Percentiles rank a stretch among this genome's conserved stretches.
These are phyloP conservation scores for Plenodomus lindquistii DNA, from an alignment of 2,329 filamentous ascomycete species.

Conservation along the genomic window DNA sequence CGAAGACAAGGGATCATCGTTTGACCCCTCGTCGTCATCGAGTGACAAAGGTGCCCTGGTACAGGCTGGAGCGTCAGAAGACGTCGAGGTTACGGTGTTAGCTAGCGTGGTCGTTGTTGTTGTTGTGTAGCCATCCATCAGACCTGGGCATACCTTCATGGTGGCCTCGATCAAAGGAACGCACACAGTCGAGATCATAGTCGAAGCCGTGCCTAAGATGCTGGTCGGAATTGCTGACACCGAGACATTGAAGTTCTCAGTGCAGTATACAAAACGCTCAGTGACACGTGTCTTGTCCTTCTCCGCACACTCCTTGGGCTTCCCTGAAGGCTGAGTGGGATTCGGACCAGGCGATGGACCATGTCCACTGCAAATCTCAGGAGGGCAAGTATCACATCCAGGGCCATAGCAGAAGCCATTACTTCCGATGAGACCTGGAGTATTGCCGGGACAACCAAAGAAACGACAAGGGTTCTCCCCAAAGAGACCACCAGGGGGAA, in stretches of 20 bases:
- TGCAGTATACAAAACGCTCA: conserved; percentile 24
- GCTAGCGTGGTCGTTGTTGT: conserved; percentile 21
- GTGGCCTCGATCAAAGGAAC: conserved; percentile 15
- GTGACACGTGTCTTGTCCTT: conserved; percentile 27
- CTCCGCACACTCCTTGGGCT: conserved; percentile 19
- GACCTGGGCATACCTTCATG: conserved; percentile 18
- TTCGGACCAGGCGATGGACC: conserved; percentile 25
- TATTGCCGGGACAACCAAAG: conserved; percentile 17
- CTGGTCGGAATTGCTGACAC: conserved; percentile 11
- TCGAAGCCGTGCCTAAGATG: conserved; percentile 10
- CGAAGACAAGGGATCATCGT: conserved; percentile 11
- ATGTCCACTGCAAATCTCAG: conserved; percentile 21
- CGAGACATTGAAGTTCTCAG: conserved; percentile 14
- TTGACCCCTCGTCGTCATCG: conserved; percentile 36
- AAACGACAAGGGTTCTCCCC: conserved; percentile 20
- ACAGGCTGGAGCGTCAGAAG: conserved; percentile 18
- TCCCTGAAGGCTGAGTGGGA: conserved; percentile 10
- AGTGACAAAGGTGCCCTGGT: conserved; percentile 26
- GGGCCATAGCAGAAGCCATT: conserved; percentile 18
- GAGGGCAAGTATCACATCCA: conserved; percentile 22
- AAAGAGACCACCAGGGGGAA: conserved; percentile 17
- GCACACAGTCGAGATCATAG: conserved; percentile 21
- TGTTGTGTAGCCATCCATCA: conserved; percentile 7
- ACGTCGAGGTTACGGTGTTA: conserved; percentile 7
- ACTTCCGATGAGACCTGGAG: conserved; percentile 17